A percentile compares a stretch with the other conserved stretches of the same genome.
phyloP scores from a whole-genome alignment of 495 filamentous ascomycete genomes.

The Xylaria bambusicola region DNA sequence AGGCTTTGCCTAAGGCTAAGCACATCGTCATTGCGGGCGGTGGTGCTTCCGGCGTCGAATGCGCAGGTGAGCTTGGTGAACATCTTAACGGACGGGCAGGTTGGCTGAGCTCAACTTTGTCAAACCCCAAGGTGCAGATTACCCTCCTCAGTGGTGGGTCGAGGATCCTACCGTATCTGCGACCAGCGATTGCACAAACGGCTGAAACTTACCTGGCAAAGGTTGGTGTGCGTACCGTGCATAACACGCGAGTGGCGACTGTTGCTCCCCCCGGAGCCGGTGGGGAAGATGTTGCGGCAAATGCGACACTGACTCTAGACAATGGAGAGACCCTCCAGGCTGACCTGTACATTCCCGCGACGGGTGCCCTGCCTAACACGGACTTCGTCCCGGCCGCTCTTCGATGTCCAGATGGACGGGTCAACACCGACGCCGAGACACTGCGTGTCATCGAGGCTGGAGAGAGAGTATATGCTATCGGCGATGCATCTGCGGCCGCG shows the following conservation, averaged over 20 bases:
- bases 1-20: conserved; percentile 47
- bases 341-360: conserved; percentile 44
- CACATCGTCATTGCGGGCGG: conserved; percentile 65
- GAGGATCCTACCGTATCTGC: conserved; percentile 34
- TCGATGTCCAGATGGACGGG: conserved; percentile 30
- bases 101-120: conserved; percentile 14
- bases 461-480: conserved; percentile 37
- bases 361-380: conserved; percentile 41
- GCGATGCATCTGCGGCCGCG: conserved; percentile 35
- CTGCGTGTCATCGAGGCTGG: conserved; percentile 33
- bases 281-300: conserved; percentile 20
- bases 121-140: conserved; percentile 40
- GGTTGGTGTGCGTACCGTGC: conserved; percentile 38
- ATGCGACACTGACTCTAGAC: conserved; percentile 35
- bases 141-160: conserved; percentile 44
- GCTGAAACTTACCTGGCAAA: conserved; percentile 35
- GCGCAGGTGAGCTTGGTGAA: conserved; percentile 60
- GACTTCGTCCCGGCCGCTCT: conserved; percentile 32
- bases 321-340: conserved; percentile 29
- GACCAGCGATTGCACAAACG: conserved; percentile 26
- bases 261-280: conserved; percentile 15
- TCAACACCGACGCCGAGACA: conserved; percentile 35
- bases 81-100: conserved; percentile 47
- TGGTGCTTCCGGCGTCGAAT: conserved; percentile 67
- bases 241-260: conserved; percentile 24